Base-by-base conservation (phyloP, 768 basidiomycete species). In the Serendipita sp. region DNA sequence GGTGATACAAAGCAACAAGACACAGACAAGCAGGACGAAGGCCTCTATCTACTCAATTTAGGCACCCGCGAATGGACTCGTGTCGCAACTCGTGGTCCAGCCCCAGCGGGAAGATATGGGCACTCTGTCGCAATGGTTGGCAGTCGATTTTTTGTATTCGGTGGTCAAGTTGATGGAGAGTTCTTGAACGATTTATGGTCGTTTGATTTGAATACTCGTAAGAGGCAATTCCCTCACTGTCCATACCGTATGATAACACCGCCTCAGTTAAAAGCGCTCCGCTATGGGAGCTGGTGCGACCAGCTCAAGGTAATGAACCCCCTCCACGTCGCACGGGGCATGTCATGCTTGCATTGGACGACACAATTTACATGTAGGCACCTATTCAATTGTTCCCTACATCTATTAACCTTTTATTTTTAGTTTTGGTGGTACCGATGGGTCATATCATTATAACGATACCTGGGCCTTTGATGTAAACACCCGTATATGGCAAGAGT, bases 371-470 rank as follows among this genome's bases (percentile, higher is more conserved):
- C 70, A 77, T 96, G 87, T 91, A 75, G 63, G 86, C 78, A 54
- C 15, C 60, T 65, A 66, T n/a, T 63, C 66, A 48, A 66, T 70
- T 66, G 66, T 38, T 7, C 63, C 64, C 35, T 13, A 44, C 65
- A 66, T 67, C 70, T 7, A 66, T 68, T 70, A 16, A 63, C 65
- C 5, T n/a, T 60, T n/a, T 67, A 94, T 89, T 60, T 98, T 99
- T 67, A 94, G 90, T 60, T 98, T 99, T 69, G 96, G 96, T 36
- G 96, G 96, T 54, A 99, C 96, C 11, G 96, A 99, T 72, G 94
- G 94, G n/a, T 85, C 87, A 72, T 98, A 88, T 75, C 96, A 98
- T 72, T 99, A 99, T 76, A 99, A 98, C 74, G 96, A 99, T 72
- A 97, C 93, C 4, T 99, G 96, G 96, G 80, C 85, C 1, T 98